These are phyloP conservation scores for Ophiostoma perfectum DNA, from an alignment of 2,329 filamentous ascomycete genomes.

Conservation along the genomic window DNA sequence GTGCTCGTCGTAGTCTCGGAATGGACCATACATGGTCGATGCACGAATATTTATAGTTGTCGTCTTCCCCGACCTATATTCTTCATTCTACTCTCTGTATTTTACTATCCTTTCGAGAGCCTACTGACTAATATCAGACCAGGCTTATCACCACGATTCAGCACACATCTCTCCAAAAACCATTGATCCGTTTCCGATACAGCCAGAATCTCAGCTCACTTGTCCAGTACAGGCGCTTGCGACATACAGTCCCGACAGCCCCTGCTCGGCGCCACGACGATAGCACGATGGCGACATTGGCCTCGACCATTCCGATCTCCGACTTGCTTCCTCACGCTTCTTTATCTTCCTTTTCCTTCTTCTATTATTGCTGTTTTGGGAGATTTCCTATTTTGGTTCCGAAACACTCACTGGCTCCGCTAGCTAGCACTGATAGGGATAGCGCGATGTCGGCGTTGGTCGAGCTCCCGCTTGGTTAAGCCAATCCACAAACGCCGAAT, in stretches of 20 bases:
- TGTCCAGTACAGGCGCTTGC: background rate
- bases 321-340: background rate
- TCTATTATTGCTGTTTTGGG: constrained; percentile 4
- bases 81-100: too few species aligned
- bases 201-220: too few species aligned
- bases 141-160: too few species aligned
- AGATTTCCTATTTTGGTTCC: background rate
- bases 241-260: background rate
- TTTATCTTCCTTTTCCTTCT: background rate
- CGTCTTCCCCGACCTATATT: too few species aligned
- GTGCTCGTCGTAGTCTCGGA: too few species aligned
- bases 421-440: background rate
- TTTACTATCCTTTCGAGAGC: too few species aligned
- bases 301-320: background rate
- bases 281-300: background rate
- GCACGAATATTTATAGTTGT: too few species aligned
- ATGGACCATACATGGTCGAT: too few species aligned
- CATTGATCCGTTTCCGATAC: too few species aligned
- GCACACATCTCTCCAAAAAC: too few species aligned
- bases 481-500: constrained; percentile 7
- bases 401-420: background rate
- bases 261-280: background rate
- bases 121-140: too few species aligned
- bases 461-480: background rate
- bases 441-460: constrained; percentile 4